A percentile compares a stretch with the other conserved stretches of the same genome.
phyloP scores from a whole-genome alignment of 257 asterid species.

The Solanum sitiens region DNA sequence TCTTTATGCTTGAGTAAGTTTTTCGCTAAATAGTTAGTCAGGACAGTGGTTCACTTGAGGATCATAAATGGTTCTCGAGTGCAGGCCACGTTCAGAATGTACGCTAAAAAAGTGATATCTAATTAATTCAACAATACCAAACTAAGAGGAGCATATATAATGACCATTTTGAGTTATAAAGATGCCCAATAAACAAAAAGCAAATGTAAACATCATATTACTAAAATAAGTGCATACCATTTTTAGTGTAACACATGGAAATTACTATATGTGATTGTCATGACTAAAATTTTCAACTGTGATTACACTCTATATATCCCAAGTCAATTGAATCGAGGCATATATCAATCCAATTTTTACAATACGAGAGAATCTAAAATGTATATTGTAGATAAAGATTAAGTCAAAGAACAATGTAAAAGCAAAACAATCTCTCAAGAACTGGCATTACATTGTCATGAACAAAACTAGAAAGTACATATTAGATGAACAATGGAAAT shows the following conservation, averaged over 20 bases:
- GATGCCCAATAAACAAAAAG: neutral
- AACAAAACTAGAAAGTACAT: neutral
- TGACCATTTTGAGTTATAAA: neutral
- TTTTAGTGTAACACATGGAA: neutral
- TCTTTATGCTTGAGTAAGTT: too few relatives aligned
- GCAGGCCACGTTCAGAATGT: neutral
- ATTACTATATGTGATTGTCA: neutral
- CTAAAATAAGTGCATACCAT: neutral
- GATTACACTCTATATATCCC: neutral
- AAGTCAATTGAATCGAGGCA: neutral
- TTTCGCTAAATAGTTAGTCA: neutral
- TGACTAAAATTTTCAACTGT: neutral
- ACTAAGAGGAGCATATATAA: neutral
- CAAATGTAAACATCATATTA: neutral
- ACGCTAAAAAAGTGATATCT: too few relatives aligned
- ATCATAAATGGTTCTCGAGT: neutral
- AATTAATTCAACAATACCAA: neutral
- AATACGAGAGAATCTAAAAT: neutral
- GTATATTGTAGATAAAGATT: neutral
- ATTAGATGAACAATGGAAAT: neutral
- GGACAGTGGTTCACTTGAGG: neutral
- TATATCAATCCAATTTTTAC: neutral
- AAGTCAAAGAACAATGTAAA: neutral
- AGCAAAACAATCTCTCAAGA: neutral
- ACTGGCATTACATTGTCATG: neutral